Base-by-base conservation (phyloP, 164 flowering plant genomes). In the Cinnamomum micranthum region DNA sequence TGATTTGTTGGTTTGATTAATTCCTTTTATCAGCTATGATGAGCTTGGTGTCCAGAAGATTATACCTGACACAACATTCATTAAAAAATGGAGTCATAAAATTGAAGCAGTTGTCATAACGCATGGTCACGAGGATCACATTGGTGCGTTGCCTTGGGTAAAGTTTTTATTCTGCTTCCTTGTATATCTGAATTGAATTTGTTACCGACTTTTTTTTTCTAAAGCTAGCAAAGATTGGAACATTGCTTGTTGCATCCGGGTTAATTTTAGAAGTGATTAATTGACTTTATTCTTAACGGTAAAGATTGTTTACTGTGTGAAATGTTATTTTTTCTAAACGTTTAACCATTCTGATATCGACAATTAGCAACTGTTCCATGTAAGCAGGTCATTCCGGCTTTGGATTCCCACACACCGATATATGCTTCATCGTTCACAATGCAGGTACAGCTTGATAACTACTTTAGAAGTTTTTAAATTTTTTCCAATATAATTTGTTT, bases 81-180 rank as follows among this genome's bases (percentile, higher is more conserved):
- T 95, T 69, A 93, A 82, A 73, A 87, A 83, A 84, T 95, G 99
- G 99, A 91, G 93, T 77, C 98, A 93, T 83, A 95, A 95, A 86
- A 95, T 95, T 82, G 99, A 95, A 85, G 99, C 99, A 64, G 94
- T 95, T 74, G 78, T 95, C 64, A 92, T 95, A 73, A 95, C 99
- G 17, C 99, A 95, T 87, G 99, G 99, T 22, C 99, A 95, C 74
- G 99, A 95, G 87, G 99, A 95, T 83, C 99, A 95, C 96, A 95
- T 95, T 86, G 99, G 99, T 90, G 99, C 99, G 82, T 90, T 95
- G 93, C 99, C 99, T 82, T 95, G 99, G 99, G 99, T 95, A 93
- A 90, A 87, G 82, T 82, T 89, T 86, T 86, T 82, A 76, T 82
- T 78, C 85, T 71, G 35, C 81, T 79, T 82, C 85, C 47, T 50